Percentiles rank a stretch among this genome's conserved stretches.
Evolutionary conservation across 2,329 filamentous ascomycete genomes (phyloP).

Genomic region (Fusarium albidum): DNA sequence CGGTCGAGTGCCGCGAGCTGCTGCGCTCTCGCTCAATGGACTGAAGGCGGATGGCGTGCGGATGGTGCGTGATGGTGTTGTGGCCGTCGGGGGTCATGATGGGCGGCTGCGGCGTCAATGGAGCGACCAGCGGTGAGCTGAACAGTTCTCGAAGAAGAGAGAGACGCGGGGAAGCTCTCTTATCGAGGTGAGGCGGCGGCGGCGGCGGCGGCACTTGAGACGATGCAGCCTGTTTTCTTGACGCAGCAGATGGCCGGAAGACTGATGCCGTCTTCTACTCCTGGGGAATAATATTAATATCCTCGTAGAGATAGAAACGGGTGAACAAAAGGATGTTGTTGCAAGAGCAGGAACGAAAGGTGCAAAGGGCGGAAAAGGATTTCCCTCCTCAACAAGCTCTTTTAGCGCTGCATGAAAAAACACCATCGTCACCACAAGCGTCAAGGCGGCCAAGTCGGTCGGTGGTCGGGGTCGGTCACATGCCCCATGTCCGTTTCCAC

Average conservation of each 20-base stretch:
- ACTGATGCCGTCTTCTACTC: not conserved
- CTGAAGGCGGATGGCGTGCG: conserved; percentile 54
- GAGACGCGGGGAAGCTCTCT: not conserved
- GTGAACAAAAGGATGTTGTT: conserved; percentile 3
- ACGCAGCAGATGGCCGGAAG: conserved; percentile 3
- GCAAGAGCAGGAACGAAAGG: conserved; percentile 11
- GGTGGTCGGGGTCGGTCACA: conserved; percentile 1
- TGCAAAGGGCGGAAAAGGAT: conserved; percentile 6
- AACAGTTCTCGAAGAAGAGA: not conserved
- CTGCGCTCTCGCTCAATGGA: conserved; percentile 42
- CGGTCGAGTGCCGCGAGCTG: conserved; percentile 41
- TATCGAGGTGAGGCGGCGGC: not conserved
- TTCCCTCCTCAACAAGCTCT: conserved; percentile 7
- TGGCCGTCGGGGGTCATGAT: conserved; percentile 53
- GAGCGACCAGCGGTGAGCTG: not conserved
- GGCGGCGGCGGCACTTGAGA: not conserved
- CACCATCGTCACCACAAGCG: conserved; percentile 16
- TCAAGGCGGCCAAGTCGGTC: not conserved
- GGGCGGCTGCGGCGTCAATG: not conserved
- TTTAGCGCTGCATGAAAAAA: conserved; percentile 9
- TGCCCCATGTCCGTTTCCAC: not conserved
- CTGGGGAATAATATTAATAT: not conserved
- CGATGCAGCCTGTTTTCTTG: not conserved
- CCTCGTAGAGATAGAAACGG: not conserved
- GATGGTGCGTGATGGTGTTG: conserved; percentile 53